Conservation (phyloP, 805 yeast species). For the Kazachstania martiniae region DNA sequence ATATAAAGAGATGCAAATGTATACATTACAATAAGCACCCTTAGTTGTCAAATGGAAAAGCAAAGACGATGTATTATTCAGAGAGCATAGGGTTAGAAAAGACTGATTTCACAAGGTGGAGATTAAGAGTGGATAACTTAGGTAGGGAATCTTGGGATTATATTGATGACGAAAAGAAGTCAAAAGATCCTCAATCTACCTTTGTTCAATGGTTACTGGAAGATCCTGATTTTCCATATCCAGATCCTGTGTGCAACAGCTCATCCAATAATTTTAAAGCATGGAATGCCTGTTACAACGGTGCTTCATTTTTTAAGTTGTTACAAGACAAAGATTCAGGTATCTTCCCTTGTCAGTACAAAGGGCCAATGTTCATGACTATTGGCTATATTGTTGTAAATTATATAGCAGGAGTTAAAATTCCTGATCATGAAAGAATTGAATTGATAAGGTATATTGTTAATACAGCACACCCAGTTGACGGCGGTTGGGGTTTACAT, state of each 20-base stretch:
- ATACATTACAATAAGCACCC: no score
- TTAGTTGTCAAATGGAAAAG: neutral
- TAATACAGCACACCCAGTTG: conserved; percentile 92
- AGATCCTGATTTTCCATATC: conserved; percentile 29
- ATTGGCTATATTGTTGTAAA: conserved; percentile 74
- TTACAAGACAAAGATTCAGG: conserved; percentile 78
- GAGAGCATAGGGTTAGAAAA: conserved; percentile 56
- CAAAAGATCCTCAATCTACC: conserved; percentile 39
- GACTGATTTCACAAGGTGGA: conserved; percentile 69
- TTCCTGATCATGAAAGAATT: conserved; percentile 50
- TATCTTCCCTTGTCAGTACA: conserved; percentile 81
- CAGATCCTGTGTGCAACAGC: conserved; percentile 25
- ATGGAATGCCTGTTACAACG: conserved; percentile 55
- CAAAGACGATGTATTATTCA: conserved; percentile 35
- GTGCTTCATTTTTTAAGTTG: conserved; percentile 55
- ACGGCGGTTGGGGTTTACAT: conserved; percentile 99
- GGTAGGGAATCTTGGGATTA: conserved; percentile 84
- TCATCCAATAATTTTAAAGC: conserved; percentile 30
- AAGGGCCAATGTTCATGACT: conserved; percentile 97
- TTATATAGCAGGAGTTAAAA: conserved; percentile 56
- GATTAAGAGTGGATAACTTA: conserved; percentile 52
- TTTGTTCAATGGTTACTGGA: conserved; percentile 47
- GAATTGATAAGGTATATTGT: conserved; percentile 81
- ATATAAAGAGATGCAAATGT: no score
- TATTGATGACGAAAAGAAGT: conserved; percentile 30